Evolutionary conservation across 2,329 filamentous ascomycete species (phyloP).

Genomic region (Aphanoascus verrucosus): DNA sequence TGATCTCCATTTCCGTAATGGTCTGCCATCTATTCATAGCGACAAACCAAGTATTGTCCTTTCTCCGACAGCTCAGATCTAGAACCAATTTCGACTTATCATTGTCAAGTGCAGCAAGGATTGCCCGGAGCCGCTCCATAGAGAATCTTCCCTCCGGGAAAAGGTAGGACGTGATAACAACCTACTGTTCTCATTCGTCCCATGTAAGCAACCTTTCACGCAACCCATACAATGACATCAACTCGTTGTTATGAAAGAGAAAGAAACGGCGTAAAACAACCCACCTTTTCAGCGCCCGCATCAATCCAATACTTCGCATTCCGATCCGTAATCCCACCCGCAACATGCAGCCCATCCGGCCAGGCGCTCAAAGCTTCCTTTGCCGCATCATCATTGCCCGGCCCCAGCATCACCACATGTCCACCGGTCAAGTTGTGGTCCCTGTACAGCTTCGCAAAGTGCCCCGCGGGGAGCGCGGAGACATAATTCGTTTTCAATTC

Average conservation of each 20-base stretch:
- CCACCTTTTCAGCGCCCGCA: slow-evolving; percentile 77
- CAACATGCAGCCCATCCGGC: slow-evolving; percentile 73
- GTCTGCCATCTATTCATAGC: slow-evolving; percentile 99
- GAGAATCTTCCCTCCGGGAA: slow-evolving; percentile 80
- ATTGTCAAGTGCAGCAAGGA: slow-evolving; percentile 60
- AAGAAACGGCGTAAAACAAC: slow-evolving; percentile 18
- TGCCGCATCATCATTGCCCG: slow-evolving; percentile 72
- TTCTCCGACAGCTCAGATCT: slow-evolving; percentile 79
- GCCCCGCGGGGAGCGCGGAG: slow-evolving; percentile 65
- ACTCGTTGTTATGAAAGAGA: not conserved
- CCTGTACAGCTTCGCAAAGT: slow-evolving; percentile 75
- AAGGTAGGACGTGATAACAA: slow-evolving; percentile 92
- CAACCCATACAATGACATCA: not conserved
- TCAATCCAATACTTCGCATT: slow-evolving; percentile 84
- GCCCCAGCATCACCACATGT: slow-evolving; percentile 94
- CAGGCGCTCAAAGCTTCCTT: slow-evolving; percentile 66
- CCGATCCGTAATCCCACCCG: slow-evolving; percentile 78
- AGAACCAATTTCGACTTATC: slow-evolving; percentile 79
- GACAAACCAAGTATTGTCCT: slow-evolving; percentile 76
- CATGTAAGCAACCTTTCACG: slow-evolving; percentile 5
- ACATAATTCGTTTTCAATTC: slow-evolving; percentile 85
- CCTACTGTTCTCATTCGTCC: slow-evolving; percentile 45
- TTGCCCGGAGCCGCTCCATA: slow-evolving; percentile 59
- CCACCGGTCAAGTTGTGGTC: slow-evolving; percentile 63
- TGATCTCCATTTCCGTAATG: slow-evolving; percentile 91